These are phyloP conservation scores for Alternaria ethzedia DNA, from an alignment of 2,329 filamentous ascomycete species.

Conservation along the genomic window DNA sequence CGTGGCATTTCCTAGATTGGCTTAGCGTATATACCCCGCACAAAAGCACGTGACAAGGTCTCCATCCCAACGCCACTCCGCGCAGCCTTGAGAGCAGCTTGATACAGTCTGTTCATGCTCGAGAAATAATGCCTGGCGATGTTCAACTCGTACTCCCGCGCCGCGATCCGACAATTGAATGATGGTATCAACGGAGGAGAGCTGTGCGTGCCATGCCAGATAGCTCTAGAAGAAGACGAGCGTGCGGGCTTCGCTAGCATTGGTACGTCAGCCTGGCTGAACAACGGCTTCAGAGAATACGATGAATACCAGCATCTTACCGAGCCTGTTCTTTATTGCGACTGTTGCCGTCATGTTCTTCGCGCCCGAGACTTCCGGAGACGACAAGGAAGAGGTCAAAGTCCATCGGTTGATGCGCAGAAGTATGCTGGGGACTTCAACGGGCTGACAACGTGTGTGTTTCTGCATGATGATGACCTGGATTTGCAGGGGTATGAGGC, in stretches of 20 bases:
- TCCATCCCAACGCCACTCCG: neutral
- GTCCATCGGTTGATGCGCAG: neutral
- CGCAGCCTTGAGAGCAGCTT: too few relatives aligned
- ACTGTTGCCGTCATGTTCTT: constrained; percentile 1
- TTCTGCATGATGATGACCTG: neutral
- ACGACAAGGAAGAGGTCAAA: neutral
- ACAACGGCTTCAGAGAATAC: neutral
- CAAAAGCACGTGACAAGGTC: neutral
- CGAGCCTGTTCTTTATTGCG: constrained; percentile 5
- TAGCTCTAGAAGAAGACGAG: constrained; percentile 4
- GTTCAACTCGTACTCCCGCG: neutral
- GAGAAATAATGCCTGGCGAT: neutral
- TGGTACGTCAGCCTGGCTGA: neutral
- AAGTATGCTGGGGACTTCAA: neutral
- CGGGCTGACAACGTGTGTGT: neutral
- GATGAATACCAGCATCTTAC: neutral
- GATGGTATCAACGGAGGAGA: neutral
- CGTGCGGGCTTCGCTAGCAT: neutral
- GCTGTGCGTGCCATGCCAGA: constrained; percentile 5
- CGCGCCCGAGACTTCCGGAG: neutral
- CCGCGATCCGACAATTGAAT: neutral
- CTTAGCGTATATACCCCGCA: neutral
- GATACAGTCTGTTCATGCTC: too few relatives aligned
- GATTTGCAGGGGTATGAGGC: neutral
- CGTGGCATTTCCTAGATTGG: neutral